Evolutionary conservation across 148 eudicot species (phyloP).

Genomic region (Polygonum maritimum): DNA sequence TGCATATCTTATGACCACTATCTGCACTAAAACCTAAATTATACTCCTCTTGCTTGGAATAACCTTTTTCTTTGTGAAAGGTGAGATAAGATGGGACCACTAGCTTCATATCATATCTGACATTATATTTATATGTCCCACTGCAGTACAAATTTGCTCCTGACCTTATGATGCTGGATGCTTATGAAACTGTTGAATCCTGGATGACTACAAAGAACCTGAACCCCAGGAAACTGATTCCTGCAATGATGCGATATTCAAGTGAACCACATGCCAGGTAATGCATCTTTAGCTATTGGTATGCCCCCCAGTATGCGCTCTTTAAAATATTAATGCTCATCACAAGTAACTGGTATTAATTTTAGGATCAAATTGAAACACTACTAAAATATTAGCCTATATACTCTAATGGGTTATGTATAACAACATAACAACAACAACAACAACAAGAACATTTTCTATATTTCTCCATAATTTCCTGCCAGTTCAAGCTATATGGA

Average conservation of each 20-base stretch:
- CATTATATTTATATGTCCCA: constrained; percentile 6
- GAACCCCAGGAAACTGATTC: constrained; percentile 89
- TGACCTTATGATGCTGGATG: constrained; percentile 97
- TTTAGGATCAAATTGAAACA: not conserved
- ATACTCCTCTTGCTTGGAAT: constrained; percentile 1
- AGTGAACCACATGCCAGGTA: constrained; percentile 99
- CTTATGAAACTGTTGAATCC: constrained; percentile 96
- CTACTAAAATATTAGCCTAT: not conserved
- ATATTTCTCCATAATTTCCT: not conserved
- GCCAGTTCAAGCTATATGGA: not conserved
- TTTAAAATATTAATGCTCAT: not conserved
- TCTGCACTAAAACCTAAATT: not conserved
- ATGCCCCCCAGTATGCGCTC: not conserved
- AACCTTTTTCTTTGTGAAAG: not conserved
- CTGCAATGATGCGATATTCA: constrained; percentile 99
- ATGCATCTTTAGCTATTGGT: constrained; percentile 10
- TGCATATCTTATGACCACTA: not conserved
- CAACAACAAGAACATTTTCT: not conserved
- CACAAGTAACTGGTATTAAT: not conserved
- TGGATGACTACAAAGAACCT: constrained; percentile 88
- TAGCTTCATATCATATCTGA: not conserved
- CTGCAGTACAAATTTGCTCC: constrained; percentile 98
- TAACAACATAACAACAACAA: not conserved
- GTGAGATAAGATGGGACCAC: not conserved
- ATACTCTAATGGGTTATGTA: not conserved